Percentiles rank a stretch among this genome's conserved stretches.
Evolutionary conservation across 345 rosid genomes (phyloP).

Genomic region (Salix suchowensis): DNA sequence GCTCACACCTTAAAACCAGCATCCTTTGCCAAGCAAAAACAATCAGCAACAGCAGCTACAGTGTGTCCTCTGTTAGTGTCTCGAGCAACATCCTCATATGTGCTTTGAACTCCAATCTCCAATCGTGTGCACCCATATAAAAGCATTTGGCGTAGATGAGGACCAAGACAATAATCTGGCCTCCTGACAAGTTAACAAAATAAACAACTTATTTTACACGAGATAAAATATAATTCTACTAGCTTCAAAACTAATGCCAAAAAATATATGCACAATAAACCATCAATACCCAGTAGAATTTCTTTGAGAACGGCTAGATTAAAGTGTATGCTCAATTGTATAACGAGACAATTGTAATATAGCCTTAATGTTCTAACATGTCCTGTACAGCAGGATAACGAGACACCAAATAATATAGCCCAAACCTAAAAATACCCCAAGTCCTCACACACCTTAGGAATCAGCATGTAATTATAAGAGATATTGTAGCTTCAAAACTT

Average conservation of each 20-base stretch:
- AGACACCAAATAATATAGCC: not conserved
- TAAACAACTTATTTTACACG: not conserved
- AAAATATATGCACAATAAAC: not conserved
- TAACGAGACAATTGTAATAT: too few relatives aligned
- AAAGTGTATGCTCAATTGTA: not conserved
- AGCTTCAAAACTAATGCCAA: constrained; percentile 1
- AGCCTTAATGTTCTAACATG: not conserved
- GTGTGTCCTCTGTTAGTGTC: constrained; percentile 99
- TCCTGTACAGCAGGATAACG: not conserved
- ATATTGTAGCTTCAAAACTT: not conserved
- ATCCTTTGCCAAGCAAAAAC: constrained; percentile 96
- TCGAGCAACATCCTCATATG: constrained; percentile 96
- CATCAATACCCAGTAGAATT: not conserved
- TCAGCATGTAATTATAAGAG: not conserved
- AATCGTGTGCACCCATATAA: constrained; percentile 90
- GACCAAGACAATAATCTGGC: constrained; percentile 97
- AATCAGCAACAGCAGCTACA: constrained; percentile 97
- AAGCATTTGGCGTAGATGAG: constrained; percentile 96
- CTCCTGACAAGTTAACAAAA: constrained; percentile 48
- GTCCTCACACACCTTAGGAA: not conserved
- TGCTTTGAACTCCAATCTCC: constrained; percentile 99
- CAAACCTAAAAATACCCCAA: not conserved
- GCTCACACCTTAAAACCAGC: constrained; percentile 87
- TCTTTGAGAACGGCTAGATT: not conserved
- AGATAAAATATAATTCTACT: not conserved